These are phyloP conservation scores for Acacia melanoxylon DNA, from an alignment of 306 rosid species.

Conservation along the genomic window DNA sequence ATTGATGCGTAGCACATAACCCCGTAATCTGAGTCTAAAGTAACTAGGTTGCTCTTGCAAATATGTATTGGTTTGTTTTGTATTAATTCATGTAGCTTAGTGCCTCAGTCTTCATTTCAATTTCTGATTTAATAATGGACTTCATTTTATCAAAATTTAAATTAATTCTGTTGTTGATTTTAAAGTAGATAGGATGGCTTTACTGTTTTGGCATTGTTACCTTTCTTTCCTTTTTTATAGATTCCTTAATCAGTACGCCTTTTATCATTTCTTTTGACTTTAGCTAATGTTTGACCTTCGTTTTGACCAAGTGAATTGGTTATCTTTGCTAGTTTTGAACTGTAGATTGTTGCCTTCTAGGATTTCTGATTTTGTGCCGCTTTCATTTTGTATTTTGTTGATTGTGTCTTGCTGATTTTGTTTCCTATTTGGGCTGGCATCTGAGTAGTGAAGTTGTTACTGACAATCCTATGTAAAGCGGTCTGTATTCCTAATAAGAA, in stretches of 20 bases:
- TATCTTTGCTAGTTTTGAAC: not conserved
- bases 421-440: not conserved
- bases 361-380: not conserved
- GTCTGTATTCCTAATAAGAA: not conserved
- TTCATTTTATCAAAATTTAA: not conserved
- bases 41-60: not conserved
- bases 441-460: not conserved
- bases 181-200: slow-evolving; percentile 10
- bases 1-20: slow-evolving; percentile 1
- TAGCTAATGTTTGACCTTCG: not conserved
- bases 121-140: not conserved
- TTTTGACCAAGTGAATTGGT: not conserved
- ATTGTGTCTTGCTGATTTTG: not conserved
- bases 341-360: not conserved
- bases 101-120: not conserved
- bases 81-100: not conserved
- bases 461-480: not conserved
- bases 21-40: not conserved
- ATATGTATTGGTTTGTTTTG: not conserved
- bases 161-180: not conserved
- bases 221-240: not conserved
- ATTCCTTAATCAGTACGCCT: not conserved
- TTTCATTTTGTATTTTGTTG: not conserved
- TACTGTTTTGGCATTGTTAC: not conserved
- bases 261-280: slow-evolving; percentile 2